A percentile compares a stretch with the other conserved stretches of the same genome.
These are phyloP conservation scores for Halenospora varia DNA, from an alignment of 495 filamentous ascomycete genomes.

Conservation along the genomic window DNA sequence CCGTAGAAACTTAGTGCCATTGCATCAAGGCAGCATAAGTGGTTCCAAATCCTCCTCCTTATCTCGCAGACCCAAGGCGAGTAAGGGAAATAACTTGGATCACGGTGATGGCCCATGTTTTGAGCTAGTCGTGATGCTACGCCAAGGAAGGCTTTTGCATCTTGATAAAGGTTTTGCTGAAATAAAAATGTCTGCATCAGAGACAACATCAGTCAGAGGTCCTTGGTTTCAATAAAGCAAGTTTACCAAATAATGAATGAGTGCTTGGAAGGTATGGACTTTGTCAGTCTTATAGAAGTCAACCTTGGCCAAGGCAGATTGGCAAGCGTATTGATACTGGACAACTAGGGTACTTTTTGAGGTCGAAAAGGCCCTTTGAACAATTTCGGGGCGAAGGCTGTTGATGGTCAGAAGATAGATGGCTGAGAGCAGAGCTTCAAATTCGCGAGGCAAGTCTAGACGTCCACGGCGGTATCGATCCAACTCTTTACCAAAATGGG, in stretches of 20 bases:
- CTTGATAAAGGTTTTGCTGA: conserved; percentile 13
- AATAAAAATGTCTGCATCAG: conserved; percentile 23
- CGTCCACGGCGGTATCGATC: conserved; percentile 11
- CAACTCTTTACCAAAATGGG: conserved; percentile 13
- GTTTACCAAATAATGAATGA: conserved; percentile 16
- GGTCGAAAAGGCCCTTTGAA: conserved; percentile 5
- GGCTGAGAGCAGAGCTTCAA: conserved; percentile 16
- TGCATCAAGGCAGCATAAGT: conserved; percentile 15
- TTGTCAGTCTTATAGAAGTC: conserved; percentile 16
- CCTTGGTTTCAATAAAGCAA: background rate
- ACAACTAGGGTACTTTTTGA: conserved; percentile 4
- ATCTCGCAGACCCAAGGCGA: conserved; percentile 26
- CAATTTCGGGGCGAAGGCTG: conserved; percentile 7
- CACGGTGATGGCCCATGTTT: conserved; percentile 25
- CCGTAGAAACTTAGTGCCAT: conserved; percentile 14
- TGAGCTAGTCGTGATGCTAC: conserved; percentile 17
- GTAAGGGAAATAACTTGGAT: conserved; percentile 23
- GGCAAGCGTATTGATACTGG: conserved; percentile 2
- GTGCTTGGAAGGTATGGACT: conserved; percentile 6
- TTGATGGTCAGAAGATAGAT: conserved; percentile 15
- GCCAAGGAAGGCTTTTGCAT: conserved; percentile 15
- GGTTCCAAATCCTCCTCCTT: conserved; percentile 23
- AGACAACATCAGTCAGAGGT: too few relatives aligned
- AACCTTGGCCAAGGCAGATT: conserved; percentile 6
- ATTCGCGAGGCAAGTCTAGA: conserved; percentile 1